These are phyloP conservation scores for Pluteus cervinus DNA, from an alignment of 768 basidiomycete species.

Conservation along the genomic window DNA sequence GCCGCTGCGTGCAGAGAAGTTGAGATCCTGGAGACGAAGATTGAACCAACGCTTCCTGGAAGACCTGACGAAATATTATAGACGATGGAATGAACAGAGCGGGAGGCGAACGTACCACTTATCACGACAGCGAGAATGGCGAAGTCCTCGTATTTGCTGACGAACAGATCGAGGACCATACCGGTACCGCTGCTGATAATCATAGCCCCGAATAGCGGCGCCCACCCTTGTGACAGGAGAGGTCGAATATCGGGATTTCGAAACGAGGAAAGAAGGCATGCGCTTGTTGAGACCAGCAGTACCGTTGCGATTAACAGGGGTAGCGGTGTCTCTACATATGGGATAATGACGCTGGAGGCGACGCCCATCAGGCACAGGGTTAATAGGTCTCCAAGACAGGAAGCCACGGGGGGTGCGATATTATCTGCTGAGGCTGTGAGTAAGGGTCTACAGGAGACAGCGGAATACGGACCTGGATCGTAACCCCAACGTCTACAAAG, in stretches of 20 bases:
- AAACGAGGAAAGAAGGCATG: constrained; percentile 49
- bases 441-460: background rate
- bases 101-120: constrained; percentile 48
- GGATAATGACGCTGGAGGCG: constrained; percentile 67
- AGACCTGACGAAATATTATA: constrained; percentile 42
- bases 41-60: constrained; percentile 85
- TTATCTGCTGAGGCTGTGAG: constrained; percentile 56
- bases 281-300: constrained; percentile 38
- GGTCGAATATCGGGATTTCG: constrained; percentile 66
- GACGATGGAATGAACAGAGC: background rate
- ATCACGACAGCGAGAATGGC: constrained; percentile 85
- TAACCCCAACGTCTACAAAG: constrained; percentile 67
- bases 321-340: constrained; percentile 55
- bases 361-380: constrained; percentile 80
- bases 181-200: constrained; percentile 82
- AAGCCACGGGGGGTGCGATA: constrained; percentile 90
- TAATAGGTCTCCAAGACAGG: constrained; percentile 88
- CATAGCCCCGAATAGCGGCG: constrained; percentile 88
- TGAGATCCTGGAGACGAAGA: constrained; percentile 86
- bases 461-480: constrained; percentile 65
- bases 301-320: constrained; percentile 53
- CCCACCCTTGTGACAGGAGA: constrained; percentile 83
- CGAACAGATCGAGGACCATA: constrained; percentile 86
- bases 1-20: constrained; percentile 76
- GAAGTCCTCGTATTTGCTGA: constrained; percentile 82